Evolutionary conservation across 2,329 filamentous ascomycete genomes (phyloP).

Genomic region (Colletotrichum sojae): DNA sequence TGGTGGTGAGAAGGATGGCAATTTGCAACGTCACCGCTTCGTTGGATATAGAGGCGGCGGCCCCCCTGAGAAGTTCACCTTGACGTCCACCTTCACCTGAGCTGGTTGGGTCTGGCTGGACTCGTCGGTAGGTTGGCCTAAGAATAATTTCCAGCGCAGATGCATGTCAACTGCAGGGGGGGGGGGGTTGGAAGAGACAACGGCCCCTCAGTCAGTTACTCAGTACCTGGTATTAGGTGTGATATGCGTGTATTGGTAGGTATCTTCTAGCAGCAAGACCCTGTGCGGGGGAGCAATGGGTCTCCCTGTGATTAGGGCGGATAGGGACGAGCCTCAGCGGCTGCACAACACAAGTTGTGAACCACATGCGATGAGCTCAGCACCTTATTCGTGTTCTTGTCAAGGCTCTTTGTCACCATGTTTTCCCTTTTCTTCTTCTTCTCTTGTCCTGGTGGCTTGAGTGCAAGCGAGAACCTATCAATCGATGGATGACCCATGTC

Average conservation of each 20-base stretch:
- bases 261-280: constrained; percentile 14
- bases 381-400: constrained; percentile 32
- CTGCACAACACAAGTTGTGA: constrained; percentile 7
- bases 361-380: constrained; percentile 33
- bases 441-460: too few relatives aligned
- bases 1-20: constrained; percentile 17
- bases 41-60: constrained; percentile 16
- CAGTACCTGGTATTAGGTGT: background rate
- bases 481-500: too few relatives aligned
- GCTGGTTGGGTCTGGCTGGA: background rate
- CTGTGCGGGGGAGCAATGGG: constrained; percentile 17
- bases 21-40: constrained; percentile 41
- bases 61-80: constrained; percentile 35
- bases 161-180: constrained; percentile 24
- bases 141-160: constrained; percentile 29
- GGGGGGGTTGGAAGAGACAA: constrained; percentile 11
- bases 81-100: constrained; percentile 17
- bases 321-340: constrained; percentile 21
- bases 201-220: background rate
- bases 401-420: constrained; percentile 3
- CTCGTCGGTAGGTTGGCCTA: background rate
- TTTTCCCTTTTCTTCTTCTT: background rate
- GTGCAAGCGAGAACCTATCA: too few relatives aligned
- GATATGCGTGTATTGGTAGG: background rate
- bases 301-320: background rate